phyloP scores from a whole-genome alignment of 2,329 filamentous ascomycete species.

The Didymella sp. region DNA sequence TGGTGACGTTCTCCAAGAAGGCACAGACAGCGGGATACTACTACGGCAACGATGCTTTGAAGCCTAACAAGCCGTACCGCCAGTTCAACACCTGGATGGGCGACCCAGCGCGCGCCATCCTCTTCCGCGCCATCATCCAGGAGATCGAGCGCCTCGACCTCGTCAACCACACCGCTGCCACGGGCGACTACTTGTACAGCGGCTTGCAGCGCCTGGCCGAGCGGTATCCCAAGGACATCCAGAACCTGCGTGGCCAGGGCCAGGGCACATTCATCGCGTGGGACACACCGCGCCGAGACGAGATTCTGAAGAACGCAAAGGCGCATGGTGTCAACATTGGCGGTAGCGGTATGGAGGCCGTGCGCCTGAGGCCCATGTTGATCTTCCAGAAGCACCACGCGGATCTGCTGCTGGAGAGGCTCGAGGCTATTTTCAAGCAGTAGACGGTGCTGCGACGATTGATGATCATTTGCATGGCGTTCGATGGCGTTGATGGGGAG shows the following conservation, averaged over 20 bases:
- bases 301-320: slow-evolving; percentile 82
- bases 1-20: slow-evolving; percentile 96
- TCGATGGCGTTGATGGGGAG: not conserved
- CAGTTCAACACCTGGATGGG: slow-evolving; percentile 99
- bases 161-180: slow-evolving; percentile 78
- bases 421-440: slow-evolving; percentile 74
- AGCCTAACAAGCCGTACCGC: slow-evolving; percentile 91
- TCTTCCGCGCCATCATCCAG: slow-evolving; percentile 85
- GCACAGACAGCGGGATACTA: slow-evolving; percentile 94
- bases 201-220: slow-evolving; percentile 71
- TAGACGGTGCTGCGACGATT: slow-evolving; percentile 10
- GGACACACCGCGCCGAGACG: slow-evolving; percentile 80
- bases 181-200: slow-evolving; percentile 78
- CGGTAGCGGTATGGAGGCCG: slow-evolving; percentile 76
- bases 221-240: slow-evolving; percentile 77
- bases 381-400: slow-evolving; percentile 92
- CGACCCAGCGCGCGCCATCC: slow-evolving; percentile 81
- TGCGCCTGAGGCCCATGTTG: slow-evolving; percentile 86
- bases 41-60: slow-evolving; percentile 78
- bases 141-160: slow-evolving; percentile 79
- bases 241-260: slow-evolving; percentile 84
- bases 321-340: slow-evolving; percentile 84
- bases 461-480: slow-evolving; percentile 3
- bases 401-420: slow-evolving; percentile 77
- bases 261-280: slow-evolving; percentile 94